These are phyloP conservation scores for Umbelopsis ramanniana DNA, from an alignment of 192 early-diverging fungal species.

Conservation along the genomic window DNA sequence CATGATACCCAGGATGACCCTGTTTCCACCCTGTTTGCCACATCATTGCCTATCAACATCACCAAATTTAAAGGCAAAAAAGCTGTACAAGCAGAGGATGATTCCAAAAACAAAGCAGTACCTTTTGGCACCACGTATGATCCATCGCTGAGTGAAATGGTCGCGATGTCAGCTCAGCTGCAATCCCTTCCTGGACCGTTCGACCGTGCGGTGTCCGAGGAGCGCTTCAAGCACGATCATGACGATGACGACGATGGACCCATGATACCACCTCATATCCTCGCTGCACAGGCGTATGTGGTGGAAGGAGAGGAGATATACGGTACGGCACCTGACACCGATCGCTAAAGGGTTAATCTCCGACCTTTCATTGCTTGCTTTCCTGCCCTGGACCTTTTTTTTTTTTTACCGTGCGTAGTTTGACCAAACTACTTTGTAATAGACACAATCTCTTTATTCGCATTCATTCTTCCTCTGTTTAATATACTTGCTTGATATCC, in stretches of 20 bases:
- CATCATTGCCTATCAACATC: constrained; percentile 24
- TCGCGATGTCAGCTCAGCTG: background rate
- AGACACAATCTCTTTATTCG: no score
- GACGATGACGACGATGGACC: constrained; percentile 23
- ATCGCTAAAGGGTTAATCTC: constrained; percentile 11
- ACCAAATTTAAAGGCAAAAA: background rate
- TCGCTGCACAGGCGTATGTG: constrained; percentile 3
- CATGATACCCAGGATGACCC: background rate
- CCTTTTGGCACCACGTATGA: constrained; percentile 6
- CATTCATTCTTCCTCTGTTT: no score
- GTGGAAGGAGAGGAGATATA: constrained; percentile 4
- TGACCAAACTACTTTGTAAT: no score
- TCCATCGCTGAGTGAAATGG: background rate
- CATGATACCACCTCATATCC: constrained; percentile 25
- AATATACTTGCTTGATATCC: no score
- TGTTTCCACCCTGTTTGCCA: constrained; percentile 4
- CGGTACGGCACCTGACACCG: constrained; percentile 16
- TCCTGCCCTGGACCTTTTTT: background rate
- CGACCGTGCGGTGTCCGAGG: background rate
- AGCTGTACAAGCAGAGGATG: background rate
- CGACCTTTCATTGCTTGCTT: background rate
- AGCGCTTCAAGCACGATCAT: background rate
- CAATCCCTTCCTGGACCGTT: background rate
- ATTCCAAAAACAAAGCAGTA: background rate
- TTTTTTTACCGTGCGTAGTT: background rate